These are phyloP conservation scores for Thoreauomyces humboldtii DNA, from an alignment of 192 early-diverging fungal species.

Conservation along the genomic window DNA sequence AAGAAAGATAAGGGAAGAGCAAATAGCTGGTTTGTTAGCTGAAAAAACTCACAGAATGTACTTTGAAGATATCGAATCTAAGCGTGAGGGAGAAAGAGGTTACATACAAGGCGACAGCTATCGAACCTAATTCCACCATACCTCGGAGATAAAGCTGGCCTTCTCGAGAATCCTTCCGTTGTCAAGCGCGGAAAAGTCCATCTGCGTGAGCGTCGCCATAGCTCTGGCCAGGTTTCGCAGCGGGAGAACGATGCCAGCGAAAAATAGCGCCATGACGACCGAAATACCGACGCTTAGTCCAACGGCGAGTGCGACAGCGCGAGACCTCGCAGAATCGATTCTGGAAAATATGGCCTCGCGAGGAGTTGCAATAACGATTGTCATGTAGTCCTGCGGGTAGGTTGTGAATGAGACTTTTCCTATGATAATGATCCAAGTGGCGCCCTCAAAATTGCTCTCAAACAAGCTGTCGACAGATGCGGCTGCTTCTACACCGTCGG, in stretches of 20 bases:
- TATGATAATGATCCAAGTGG: neutral
- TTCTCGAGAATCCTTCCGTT: slow-evolving; percentile 2
- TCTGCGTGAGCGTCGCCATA: slow-evolving; percentile 1
- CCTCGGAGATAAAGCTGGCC: neutral
- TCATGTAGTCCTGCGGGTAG: neutral
- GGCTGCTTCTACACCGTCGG: neutral
- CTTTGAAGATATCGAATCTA: neutral
- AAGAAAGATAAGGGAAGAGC: neutral
- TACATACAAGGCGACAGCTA: too few relatives aligned
- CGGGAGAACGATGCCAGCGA: neutral
- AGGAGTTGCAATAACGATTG: neutral
- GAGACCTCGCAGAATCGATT: neutral
- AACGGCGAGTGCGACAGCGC: neutral
- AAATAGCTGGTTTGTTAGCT: neutral
- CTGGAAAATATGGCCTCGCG: neutral
- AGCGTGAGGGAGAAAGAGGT: neutral
- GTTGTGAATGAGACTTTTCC: neutral
- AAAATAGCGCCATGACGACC: neutral
- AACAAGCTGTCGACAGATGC: neutral
- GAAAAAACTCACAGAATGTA: neutral
- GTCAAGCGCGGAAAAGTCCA: slow-evolving; percentile 12
- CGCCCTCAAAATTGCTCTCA: neutral
- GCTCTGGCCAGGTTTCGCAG: neutral
- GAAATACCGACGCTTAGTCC: neutral
- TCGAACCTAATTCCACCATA: too few relatives aligned